Evolutionary conservation across 768 basidiomycete genomes (phyloP), one percentile per base, ranked within the genome.

Genomic region (Artomyces pyxidatus): DNA sequence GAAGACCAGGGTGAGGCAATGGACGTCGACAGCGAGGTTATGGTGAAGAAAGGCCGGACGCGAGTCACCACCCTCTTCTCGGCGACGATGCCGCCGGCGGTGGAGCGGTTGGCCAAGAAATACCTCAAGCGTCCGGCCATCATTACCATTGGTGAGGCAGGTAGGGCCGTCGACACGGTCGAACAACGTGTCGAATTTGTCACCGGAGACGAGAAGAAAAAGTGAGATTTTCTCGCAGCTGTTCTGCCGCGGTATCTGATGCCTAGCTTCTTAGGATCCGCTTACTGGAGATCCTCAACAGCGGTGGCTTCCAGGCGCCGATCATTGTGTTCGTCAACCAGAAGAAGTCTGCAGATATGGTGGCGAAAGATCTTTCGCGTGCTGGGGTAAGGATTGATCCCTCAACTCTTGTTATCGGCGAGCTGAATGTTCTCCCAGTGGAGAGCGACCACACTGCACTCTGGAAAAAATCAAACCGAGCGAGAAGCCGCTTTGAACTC

Each of bases 291-390:
- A 90, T 98, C 55, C 82, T 99, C 67, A 91, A 94, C 71, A 85
- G 83, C 53, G 85, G 82, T 37, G 73, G 77, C 53, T 91, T 81
- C 64, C 67, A 81, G 29, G 80, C 96, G 16, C 96, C 96, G 4
- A 98, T 99, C 58, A 99, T 99, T 55, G 88, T 93, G 17, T 99
- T 98, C 68, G 94, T 97, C 72, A 98, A 98, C 65, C 94, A 98
- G 68, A 99, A 99, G 76, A 96, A 97, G 76, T 95, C 92, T 11
- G 95, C 94, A 44, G 96, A 99, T 64, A 90, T 93, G 84, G 91
- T 99, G 28, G 86, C 91, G 32, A 94, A 94, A 65, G 94, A 97
- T 61, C 72, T 99, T 2, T 83, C 84, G 42, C 87, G 92, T 45
- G 90, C 84, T 35, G 87, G 89, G 19, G 88, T 94, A 65, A 37